phyloP scores from a whole-genome alignment of 768 basidiomycete species.

The Lactarius hatsudake region DNA sequence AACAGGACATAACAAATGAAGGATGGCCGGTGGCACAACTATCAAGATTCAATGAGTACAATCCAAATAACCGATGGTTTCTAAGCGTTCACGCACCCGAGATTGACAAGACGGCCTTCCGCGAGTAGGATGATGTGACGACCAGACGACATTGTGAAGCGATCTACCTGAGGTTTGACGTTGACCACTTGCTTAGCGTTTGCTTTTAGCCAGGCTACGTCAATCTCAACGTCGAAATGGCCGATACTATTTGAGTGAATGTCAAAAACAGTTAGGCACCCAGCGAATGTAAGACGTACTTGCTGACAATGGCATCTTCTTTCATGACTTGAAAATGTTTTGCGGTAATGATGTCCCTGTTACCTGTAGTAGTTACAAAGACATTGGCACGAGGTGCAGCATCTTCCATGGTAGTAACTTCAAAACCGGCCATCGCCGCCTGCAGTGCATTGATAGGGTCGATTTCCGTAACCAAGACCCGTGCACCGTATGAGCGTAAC shows the following conservation, averaged over 20 bases:
- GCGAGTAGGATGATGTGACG: conserved; percentile 97
- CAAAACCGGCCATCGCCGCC: conserved; percentile 99
- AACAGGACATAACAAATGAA: conserved; percentile 99
- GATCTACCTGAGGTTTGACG: conserved; percentile 99
- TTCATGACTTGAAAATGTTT: conserved; percentile 93
- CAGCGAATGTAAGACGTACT: conserved; percentile 50
- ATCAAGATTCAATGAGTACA: conserved; percentile 1
- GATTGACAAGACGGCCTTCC: conserved; percentile 98
- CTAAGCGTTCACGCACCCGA: conserved; percentile 57
- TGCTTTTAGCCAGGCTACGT: conserved; percentile 96
- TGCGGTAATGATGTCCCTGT: conserved; percentile 93
- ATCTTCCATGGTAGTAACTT: conserved; percentile 98
- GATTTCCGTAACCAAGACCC: conserved; percentile 95
- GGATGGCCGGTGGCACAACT: conserved; percentile 98
- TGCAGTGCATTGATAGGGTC: conserved; percentile 99
- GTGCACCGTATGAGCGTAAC: conserved; percentile 94
- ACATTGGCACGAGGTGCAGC: conserved; percentile 85
- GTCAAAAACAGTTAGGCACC: not conserved
- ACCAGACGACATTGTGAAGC: conserved; percentile 88
- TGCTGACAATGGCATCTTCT: conserved; percentile 98
- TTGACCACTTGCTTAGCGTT: conserved; percentile 82
- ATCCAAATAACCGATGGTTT: not conserved
- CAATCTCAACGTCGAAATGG: conserved; percentile 88
- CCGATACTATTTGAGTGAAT: conserved; percentile 55
- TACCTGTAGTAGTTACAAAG: conserved; percentile 98